These are phyloP conservation scores for Penicillium antarcticum DNA, from an alignment of 495 filamentous ascomycete genomes.

Conservation along the genomic window DNA sequence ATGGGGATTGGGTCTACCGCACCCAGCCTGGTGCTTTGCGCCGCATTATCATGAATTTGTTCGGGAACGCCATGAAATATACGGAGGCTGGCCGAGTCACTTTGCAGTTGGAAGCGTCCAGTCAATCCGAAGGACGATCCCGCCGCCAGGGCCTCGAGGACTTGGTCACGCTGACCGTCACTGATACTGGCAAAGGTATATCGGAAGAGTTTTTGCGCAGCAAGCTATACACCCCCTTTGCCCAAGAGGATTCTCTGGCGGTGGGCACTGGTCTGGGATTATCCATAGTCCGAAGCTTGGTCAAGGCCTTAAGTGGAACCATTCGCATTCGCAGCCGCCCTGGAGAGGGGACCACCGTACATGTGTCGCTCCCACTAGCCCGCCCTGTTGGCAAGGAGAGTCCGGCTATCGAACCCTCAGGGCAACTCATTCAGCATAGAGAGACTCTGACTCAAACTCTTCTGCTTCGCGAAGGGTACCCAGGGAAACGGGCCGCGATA, in stretches of 20 bases:
- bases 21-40: conserved; percentile 71
- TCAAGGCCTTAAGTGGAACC: conserved; percentile 49
- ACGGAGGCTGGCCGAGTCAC: conserved; percentile 64
- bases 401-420: conserved; percentile 15
- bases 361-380: conserved; percentile 43
- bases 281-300: conserved; percentile 53
- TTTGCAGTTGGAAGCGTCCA: conserved; percentile 51
- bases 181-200: conserved; percentile 73
- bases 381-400: conserved; percentile 29
- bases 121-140: conserved; percentile 31
- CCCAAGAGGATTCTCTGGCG: conserved; percentile 65
- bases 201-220: conserved; percentile 68
- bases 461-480: conserved; percentile 26
- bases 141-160: conserved; percentile 34
- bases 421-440: conserved; percentile 15
- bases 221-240: conserved; percentile 68
- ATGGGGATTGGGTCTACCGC: conserved; percentile 58
- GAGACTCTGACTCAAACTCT: conserved; percentile 23
- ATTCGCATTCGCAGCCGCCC: conserved; percentile 51
- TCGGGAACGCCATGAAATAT: conserved; percentile 83
- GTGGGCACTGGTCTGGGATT: conserved; percentile 53
- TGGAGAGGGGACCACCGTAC: conserved; percentile 50
- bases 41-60: conserved; percentile 76
- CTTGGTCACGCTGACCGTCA: conserved; percentile 49
- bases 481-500: conserved; percentile 24